These are phyloP conservation scores for Tieghemostelium lacteum DNA, from an alignment of 78 protist genomes.

Conservation along the genomic window DNA sequence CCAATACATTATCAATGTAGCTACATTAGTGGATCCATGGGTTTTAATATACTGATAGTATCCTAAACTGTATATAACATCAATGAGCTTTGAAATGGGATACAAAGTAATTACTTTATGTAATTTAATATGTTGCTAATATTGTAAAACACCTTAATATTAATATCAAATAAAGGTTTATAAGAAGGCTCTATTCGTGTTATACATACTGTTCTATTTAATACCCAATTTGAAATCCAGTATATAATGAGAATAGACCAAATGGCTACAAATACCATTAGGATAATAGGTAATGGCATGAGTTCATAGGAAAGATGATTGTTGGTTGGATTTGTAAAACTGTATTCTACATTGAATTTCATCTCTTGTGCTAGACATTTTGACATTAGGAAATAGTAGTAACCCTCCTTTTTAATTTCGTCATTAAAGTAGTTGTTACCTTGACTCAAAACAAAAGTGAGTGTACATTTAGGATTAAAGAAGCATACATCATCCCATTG, in stretches of 20 bases:
- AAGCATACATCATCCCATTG: neutral
- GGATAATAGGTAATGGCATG: conserved; percentile 1
- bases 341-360: conserved; percentile 1
- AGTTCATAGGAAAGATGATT: conserved; percentile 27
- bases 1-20: neutral
- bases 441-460: no score
- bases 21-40: conserved; percentile 26
- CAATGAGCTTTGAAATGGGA: conserved; percentile 24
- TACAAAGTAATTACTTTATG: conserved; percentile 18
- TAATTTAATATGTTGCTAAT: conserved; percentile 15
- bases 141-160: no score
- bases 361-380: neutral
- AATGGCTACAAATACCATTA: conserved; percentile 7
- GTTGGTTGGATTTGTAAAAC: conserved; percentile 8
- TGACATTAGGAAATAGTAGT: neutral
- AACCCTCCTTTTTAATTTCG: neutral
- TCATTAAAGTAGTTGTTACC: neutral
- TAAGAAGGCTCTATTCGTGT: no score
- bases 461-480: neutral
- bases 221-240: conserved; percentile 26
- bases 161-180: no score
- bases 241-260: conserved; percentile 2
- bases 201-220: conserved; percentile 3
- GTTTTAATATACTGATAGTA: neutral
- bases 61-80: neutral